Conservation (phyloP, 768 basidiomycete species). For the Cystobasidium tubakii region DNA sequence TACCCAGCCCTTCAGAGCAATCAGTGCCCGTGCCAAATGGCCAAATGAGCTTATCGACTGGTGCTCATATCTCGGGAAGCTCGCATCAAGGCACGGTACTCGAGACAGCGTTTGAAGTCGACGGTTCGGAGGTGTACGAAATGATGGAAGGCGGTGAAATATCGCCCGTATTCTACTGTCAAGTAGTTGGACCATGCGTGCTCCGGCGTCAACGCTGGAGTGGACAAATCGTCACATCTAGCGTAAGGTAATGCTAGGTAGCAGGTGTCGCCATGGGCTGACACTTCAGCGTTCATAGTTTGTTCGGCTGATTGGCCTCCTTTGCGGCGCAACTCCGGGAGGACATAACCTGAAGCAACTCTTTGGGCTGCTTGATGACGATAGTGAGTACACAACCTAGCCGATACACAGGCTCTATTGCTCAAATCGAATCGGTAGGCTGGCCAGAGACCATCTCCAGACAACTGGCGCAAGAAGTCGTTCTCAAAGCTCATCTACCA, state of each 20-base stretch:
- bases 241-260: background rate
- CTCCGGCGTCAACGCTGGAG: background rate
- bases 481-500: background rate
- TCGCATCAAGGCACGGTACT: no score
- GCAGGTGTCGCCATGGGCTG: background rate
- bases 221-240: background rate
- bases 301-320: background rate
- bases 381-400: background rate
- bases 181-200: background rate
- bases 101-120: background rate
- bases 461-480: background rate
- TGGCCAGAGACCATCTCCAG: background rate
- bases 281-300: background rate
- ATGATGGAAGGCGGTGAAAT: background rate
- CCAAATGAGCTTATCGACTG: no score
- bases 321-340: background rate
- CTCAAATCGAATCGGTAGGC: background rate
- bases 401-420: background rate
- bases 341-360: background rate
- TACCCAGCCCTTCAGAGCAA: background rate
- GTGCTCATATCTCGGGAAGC: no score
- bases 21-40: background rate
- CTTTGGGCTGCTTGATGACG: background rate
- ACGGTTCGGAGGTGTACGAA: background rate
- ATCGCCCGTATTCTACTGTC: background rate